Evolutionary conservation across 2,329 filamentous ascomycete genomes (phyloP), one percentile per base, ranked within the genome.

Genomic region (Dendrostoma leiphaemia): DNA sequence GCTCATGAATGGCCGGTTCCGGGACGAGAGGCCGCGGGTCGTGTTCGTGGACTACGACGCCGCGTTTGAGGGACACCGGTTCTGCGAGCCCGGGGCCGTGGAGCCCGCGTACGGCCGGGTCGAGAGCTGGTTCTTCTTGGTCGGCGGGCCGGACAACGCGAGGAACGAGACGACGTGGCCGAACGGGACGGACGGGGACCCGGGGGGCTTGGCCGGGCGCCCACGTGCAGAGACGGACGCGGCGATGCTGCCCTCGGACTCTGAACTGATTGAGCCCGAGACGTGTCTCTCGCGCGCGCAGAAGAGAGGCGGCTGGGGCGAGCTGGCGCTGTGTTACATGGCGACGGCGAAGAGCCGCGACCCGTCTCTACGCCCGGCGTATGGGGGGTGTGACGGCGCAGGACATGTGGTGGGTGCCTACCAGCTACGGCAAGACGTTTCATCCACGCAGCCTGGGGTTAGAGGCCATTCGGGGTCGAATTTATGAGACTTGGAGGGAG

Each of bases 121-220:
- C 19, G 73, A 74, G 21, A 78, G 74, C 0, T 79, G 74, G 73
- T 78, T 79, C 58, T 79, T 78, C 58, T 69, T 76, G 24, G 73
- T 77, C 3, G 75, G 74, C 4, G 75, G 73, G 2, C 56, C 60
- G 3, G 75, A 78, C 49, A 76, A 75, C 48, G 65, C 62, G 6
- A 54, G 58, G 40, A 65, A 64, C 51, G 59, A 50, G 24, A 64
- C 63, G 29, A 44, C 35, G 46, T 32, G 50, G 46, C 59, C 51
- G 24, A 57, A 57, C 51, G 53, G 50, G 15, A 60, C 59, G 35
- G 48, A 32, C 23, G 44, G 52, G 6, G 51, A 51, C 12, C 40
- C 56, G 19, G 54, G 41, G 29, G 31, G 8, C 35, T 19, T 12
- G 8, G 17, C 35, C 17, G 17, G 23, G 7, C n/a, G 23, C 34